A percentile compares a stretch with the other conserved stretches of the same genome.
Evolutionary conservation across 371 early-diverging fungal genomes (phyloP).

Genomic region (Rhizopus microsporus): DNA sequence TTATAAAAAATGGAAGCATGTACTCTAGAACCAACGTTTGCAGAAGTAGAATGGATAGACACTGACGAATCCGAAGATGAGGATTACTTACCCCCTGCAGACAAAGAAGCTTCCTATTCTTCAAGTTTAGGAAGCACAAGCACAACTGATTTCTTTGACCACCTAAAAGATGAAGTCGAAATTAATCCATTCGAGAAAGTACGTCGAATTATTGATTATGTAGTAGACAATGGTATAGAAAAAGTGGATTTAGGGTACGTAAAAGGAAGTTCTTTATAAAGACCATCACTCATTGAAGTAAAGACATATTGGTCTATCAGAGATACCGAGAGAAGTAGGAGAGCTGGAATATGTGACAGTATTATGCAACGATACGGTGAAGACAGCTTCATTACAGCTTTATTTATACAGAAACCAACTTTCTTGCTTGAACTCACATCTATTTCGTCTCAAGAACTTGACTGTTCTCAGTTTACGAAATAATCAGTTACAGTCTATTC

Average conservation of each 20-base stretch:
- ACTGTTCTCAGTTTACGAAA: constrained; percentile 58
- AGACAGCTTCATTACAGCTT: constrained; percentile 48
- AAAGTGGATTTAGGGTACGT: constrained; percentile 57
- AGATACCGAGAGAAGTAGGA: constrained; percentile 54
- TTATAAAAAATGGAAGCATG: too few relatives aligned
- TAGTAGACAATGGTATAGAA: constrained; percentile 57
- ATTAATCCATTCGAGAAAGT: constrained; percentile 36
- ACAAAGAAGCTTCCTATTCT: constrained; percentile 1
- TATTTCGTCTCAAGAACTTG: constrained; percentile 52
- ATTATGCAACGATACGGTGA: constrained; percentile 48
- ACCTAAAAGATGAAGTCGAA: constrained; percentile 16
- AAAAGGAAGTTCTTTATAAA: background rate
- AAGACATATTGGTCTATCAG: constrained; percentile 49
- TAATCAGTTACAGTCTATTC: constrained; percentile 46
- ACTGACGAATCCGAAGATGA: constrained; percentile 47
- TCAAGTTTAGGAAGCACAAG: constrained; percentile 6
- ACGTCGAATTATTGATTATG: constrained; percentile 49
- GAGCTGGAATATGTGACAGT: constrained; percentile 56
- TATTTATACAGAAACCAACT: constrained; percentile 53
- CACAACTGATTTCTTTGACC: constrained; percentile 4
- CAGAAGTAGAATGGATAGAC: constrained; percentile 41
- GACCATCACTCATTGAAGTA: background rate
- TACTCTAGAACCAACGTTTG: too few relatives aligned
- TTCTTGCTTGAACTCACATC: constrained; percentile 33
- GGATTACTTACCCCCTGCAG: constrained; percentile 41